Conservation (phyloP, 1,284 basidiomycete species). For the Heterobasidion irregulare region DNA sequence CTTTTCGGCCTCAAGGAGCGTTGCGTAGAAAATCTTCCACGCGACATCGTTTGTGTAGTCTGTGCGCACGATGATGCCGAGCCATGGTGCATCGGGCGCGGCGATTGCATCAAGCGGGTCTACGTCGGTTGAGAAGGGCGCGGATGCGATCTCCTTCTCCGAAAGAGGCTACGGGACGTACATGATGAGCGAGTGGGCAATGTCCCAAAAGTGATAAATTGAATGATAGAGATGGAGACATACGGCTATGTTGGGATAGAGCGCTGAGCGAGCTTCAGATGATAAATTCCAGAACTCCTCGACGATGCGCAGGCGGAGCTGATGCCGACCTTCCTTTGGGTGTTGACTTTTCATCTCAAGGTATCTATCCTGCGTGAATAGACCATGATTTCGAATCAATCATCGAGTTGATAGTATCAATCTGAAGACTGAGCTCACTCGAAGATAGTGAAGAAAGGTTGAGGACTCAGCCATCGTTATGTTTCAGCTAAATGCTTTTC, state of each 20-base stretch:
- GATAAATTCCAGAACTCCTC: slow-evolving; percentile 25
- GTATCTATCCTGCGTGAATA: slow-evolving; percentile 17
- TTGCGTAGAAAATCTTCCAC: slow-evolving; percentile 46
- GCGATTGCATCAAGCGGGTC: slow-evolving; percentile 16
- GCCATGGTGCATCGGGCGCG: slow-evolving; percentile 23
- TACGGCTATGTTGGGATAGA: slow-evolving; percentile 16
- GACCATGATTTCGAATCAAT: too few relatives aligned
- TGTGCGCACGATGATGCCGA: slow-evolving; percentile 58
- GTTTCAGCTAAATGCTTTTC: too few relatives aligned
- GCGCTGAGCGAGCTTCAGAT: slow-evolving; percentile 15
- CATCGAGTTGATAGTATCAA: too few relatives aligned
- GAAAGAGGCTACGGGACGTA: neutral
- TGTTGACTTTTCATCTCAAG: slow-evolving; percentile 21
- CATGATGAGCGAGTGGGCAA: neutral
- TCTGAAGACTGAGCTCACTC: neutral
- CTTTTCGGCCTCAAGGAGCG: slow-evolving; percentile 43
- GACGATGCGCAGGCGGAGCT: slow-evolving; percentile 27
- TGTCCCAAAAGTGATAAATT: neutral
- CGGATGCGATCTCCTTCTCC: neutral
- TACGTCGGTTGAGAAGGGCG: neutral
- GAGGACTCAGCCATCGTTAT: neutral
- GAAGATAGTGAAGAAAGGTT: slow-evolving; percentile 4
- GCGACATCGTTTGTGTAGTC: slow-evolving; percentile 59
- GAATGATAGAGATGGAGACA: slow-evolving; percentile 8
- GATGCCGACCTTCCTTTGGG: slow-evolving; percentile 32